These are phyloP conservation scores for Boletus mariae DNA, from an alignment of 1,284 basidiomycete genomes.

Conservation along the genomic window DNA sequence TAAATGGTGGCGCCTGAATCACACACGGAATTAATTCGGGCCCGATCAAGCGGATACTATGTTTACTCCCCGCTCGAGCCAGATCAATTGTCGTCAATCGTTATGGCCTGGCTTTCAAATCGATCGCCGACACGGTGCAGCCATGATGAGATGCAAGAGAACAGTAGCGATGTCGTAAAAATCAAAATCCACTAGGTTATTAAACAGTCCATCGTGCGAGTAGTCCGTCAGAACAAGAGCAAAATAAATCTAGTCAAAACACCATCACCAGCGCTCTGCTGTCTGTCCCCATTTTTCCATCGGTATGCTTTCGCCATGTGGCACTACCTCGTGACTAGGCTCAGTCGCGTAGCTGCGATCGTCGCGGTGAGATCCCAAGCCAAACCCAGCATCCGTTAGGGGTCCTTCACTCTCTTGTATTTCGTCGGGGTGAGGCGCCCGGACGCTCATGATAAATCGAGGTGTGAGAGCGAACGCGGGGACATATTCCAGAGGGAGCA, in stretches of 20 bases:
- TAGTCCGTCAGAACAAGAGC: neutral
- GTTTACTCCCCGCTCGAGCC: neutral
- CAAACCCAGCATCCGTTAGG: neutral
- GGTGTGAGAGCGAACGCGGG: conserved; percentile 3
- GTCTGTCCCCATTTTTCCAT: neutral
- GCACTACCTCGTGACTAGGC: neutral
- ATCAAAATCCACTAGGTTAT: no score
- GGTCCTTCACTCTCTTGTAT: neutral
- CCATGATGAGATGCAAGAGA: no score
- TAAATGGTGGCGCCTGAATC: neutral
- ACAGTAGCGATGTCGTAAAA: no score
- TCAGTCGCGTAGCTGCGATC: neutral
- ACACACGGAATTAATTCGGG: neutral
- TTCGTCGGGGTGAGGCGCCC: neutral
- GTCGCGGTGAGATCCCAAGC: neutral
- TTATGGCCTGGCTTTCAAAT: neutral
- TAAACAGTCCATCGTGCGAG: no score
- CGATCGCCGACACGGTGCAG: no score
- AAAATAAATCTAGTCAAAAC: neutral
- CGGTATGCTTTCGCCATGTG: neutral
- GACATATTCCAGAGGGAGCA: conserved; percentile 2
- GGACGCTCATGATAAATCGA: conserved; percentile 5
- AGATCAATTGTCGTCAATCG: neutral
- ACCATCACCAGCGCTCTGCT: neutral
- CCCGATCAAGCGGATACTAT: neutral